Base-by-base conservation (phyloP, 768 basidiomycete genomes). In the Suillus clintonianus region DNA sequence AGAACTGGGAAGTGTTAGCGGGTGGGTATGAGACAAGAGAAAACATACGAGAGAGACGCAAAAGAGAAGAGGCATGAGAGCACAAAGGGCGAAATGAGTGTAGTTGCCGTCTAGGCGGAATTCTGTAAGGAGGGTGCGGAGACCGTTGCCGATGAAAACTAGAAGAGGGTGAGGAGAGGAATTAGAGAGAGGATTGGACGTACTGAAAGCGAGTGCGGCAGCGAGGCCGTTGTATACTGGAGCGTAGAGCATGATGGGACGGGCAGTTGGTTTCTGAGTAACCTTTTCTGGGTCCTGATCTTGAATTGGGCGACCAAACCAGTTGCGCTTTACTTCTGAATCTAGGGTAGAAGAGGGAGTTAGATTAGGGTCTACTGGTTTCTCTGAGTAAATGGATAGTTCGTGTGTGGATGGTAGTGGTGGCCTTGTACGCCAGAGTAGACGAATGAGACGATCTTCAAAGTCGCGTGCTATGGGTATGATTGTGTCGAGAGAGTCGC, bases 401-500 rank as follows among this genome's bases (percentile, higher is more conserved):
- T 62, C 43, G 47, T 70, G 77, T 45, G 70, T 63, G 24, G 65
- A 48, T 64, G 74, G 71, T 19, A 60, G 66, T 27, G 67, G 73
- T 47, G 66, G 76, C 64, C 65, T 79, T 65, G 60, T 80, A 50
- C 81, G 76, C 86, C 86, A 87, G 10, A 87, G 74, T 58, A 83
- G 83, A 59, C 80, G 80, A 67, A 87, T 85, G 73, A 87, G 83
- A 58, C 83, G 78, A 64, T 85, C 82, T 66, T 87, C 86, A 60
- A 87, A 83, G 66, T 85, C 84, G 64, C 81, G 75, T 19, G 75
- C 75, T 30, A 67, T 71, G 24, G 73, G 73, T 62, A 95, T 86
- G 73, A 95, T 90, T 67, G 82, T 83, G 71, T 94, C 91, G 51
- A 94, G 81, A 0, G 86, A 83, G 71, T 94, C 90, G 22, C 89